Conservation (phyloP, 2,329 filamentous ascomycete genomes). For the Aaosphaeria pasadenensis region DNA sequence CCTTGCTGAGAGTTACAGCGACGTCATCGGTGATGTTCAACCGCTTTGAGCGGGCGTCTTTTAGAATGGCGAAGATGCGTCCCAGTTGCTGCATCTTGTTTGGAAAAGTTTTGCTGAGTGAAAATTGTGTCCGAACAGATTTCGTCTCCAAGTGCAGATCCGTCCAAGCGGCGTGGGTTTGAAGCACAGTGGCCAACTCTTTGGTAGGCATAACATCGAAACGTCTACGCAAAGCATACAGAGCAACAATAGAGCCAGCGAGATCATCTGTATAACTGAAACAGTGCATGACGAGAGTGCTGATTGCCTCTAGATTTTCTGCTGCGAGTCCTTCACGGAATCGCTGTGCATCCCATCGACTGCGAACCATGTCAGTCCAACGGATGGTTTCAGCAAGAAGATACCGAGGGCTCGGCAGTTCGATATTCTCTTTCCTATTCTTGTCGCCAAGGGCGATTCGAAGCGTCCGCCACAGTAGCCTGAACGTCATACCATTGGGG, state of each 20-base stretch:
- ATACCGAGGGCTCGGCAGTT: conserved; percentile 28
- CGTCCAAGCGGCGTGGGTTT: conserved; percentile 27
- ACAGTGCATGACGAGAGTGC: conserved; percentile 29
- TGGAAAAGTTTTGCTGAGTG: conserved; percentile 11
- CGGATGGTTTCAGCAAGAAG: conserved; percentile 26
- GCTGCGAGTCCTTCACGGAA: conserved; percentile 25
- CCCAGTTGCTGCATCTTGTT: conserved; percentile 12
- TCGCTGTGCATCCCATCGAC: conserved; percentile 21
- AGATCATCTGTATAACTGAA: conserved; percentile 33
- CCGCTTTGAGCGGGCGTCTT: conserved; percentile 12
- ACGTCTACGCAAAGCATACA: conserved; percentile 24
- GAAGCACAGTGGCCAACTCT: conserved; percentile 17
- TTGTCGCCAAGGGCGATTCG: conserved; percentile 24
- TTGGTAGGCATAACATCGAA: conserved; percentile 26
- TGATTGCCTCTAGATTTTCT: conserved; percentile 19
- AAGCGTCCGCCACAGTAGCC: conserved; percentile 31
- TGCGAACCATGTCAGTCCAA: conserved; percentile 25
- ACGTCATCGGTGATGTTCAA: conserved; percentile 14
- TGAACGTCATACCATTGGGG: conserved; percentile 26
- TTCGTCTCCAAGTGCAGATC: conserved; percentile 15
- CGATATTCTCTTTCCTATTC: conserved; percentile 10
- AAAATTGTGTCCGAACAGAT: conserved; percentile 8
- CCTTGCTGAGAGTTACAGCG: conserved; percentile 10
- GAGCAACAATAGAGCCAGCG: conserved; percentile 31
- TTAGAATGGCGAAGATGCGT: conserved; percentile 17